These are phyloP conservation scores for Trametes coccinea DNA, from an alignment of 768 basidiomycete species.

Conservation along the genomic window DNA sequence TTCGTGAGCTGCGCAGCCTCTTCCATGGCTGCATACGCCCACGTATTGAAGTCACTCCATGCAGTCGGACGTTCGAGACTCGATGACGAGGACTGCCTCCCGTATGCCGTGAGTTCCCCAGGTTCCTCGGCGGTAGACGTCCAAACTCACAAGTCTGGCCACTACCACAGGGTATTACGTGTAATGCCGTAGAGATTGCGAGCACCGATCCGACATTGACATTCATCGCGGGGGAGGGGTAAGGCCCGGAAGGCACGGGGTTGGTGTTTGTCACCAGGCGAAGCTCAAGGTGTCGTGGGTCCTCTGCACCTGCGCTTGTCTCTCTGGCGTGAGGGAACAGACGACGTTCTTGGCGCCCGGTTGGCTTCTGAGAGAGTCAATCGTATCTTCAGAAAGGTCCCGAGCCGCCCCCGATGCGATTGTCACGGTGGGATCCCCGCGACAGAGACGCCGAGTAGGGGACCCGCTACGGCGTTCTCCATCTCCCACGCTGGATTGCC, in stretches of 20 bases:
- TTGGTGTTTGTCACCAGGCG: not conserved
- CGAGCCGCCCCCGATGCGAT: not conserved
- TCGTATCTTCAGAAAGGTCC: constrained; percentile 8
- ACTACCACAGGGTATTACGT: not conserved
- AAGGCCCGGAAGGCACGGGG: not conserved
- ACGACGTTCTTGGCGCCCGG: constrained; percentile 10
- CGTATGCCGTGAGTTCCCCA: not conserved
- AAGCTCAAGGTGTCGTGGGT: constrained; percentile 11
- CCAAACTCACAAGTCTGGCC: not conserved
- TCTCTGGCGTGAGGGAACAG: constrained; percentile 8
- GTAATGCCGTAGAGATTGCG: no score
- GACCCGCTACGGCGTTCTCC: constrained; percentile 8
- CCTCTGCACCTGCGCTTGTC: not conserved
- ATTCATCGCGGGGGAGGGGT: not conserved
- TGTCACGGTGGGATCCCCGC: not conserved
- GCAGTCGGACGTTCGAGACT: not conserved
- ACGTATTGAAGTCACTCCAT: not conserved
- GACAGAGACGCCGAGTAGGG: not conserved
- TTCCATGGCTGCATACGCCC: not conserved
- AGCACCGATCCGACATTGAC: not conserved
- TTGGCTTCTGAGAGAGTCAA: constrained; percentile 10
- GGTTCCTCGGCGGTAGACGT: not conserved
- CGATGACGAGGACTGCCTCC: not conserved
- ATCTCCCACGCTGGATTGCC: constrained; percentile 6
- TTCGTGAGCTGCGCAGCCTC: not conserved